Evolutionary conservation across 768 basidiomycete species (phyloP), one percentile per base, ranked within the genome.

Genomic region (Exidia glandulosa): DNA sequence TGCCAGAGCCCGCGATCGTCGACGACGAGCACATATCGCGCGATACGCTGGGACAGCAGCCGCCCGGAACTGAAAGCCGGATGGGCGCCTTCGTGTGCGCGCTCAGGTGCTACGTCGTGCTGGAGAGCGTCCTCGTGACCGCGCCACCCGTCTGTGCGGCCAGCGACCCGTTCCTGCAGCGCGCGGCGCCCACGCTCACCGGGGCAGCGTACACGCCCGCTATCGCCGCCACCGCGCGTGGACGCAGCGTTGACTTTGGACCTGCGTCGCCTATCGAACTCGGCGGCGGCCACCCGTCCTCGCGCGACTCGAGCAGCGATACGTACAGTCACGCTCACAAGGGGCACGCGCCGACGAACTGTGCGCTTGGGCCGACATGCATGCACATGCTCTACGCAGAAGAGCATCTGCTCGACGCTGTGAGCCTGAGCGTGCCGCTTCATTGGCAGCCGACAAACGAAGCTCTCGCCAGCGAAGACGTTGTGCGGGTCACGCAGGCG

Each of bases 21-120:
- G 94, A 94, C 68, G 94, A 96, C 70, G 93, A 96, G 69, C 88
- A 80, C 69, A 87, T 95, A 63, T 86, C 90, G 2, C 80, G 77
- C 32, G 92, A 93, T 14, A 80, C 81, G 27, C 72, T 88, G 45
- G 70, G 76, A 34, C 63, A 75, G 2, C 90, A 91, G 56, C 84
- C 90, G 2, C 75, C 80, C 2, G 87, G 87, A 34, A 83, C 80
- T 4, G 85, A 88, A 65, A 86, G 83, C 66, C 80, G 90, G 57
- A 81, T 94, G 77, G 79, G 80, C 61, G 91, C 91, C 12, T 96
- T 94, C 67, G 81, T 94, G 23, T 77, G 81, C 31, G 78, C 83
- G 5, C 70, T 94, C 61, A 80, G 90, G 36, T 82, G 92, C 58
- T 87, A 92, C 78, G 83, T 94, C 60, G 87, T 95, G 45, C 79